These are phyloP conservation scores for Eudorina sp. DNA, from an alignment of 139 green algal species.

Conservation along the genomic window DNA sequence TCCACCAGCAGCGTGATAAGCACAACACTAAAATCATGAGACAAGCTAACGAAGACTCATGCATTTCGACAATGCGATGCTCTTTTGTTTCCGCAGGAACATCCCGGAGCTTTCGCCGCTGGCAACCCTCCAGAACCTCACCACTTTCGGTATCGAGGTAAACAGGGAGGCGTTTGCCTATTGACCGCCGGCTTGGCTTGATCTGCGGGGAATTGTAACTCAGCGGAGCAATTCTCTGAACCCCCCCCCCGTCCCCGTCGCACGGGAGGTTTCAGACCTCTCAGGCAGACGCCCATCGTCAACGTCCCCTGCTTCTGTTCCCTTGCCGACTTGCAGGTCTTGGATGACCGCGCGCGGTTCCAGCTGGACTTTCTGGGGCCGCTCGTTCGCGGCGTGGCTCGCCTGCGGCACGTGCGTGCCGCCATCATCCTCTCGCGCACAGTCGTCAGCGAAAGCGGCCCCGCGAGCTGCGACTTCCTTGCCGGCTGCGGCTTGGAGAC, in stretches of 20 bases:
- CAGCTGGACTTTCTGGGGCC: constrained; percentile 45
- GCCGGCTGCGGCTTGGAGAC: neutral
- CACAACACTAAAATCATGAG: no score
- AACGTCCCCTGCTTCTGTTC: no score
- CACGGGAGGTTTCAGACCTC: no score
- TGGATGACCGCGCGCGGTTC: constrained; percentile 42
- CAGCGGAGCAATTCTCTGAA: no score
- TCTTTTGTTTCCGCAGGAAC: constrained; percentile 12
- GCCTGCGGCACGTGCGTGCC: constrained; percentile 26
- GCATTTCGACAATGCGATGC: no score
- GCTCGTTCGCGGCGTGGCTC: neutral
- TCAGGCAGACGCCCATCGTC: no score
- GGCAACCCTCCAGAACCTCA: neutral
- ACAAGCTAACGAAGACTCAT: no score
- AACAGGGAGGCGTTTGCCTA: no score
- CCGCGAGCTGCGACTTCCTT: constrained; percentile 29
- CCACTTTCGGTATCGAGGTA: constrained; percentile 29
- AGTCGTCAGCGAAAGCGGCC: neutral
- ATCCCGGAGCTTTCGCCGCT: constrained; percentile 36
- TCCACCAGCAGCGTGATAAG: no score
- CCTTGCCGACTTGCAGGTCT: constrained; percentile 32
- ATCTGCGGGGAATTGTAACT: no score
- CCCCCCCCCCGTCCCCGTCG: no score
- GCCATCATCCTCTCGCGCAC: constrained; percentile 26
- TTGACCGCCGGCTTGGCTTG: no score